Evolutionary conservation across 306 rosid genomes (phyloP).

Genomic region (Castanea mollissima): DNA sequence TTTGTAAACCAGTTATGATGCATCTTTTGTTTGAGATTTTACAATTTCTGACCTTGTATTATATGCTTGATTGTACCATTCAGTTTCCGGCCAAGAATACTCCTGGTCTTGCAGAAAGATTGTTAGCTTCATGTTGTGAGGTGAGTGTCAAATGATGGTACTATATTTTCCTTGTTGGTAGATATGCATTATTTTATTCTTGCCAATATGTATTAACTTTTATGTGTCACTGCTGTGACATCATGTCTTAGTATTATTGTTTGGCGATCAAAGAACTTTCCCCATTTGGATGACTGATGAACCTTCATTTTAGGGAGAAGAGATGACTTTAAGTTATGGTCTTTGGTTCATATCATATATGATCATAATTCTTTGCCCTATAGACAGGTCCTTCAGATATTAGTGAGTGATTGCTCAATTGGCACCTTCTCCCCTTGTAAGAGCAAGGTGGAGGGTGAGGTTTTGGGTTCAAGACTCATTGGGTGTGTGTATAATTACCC

Average conservation of each 20-base stretch:
- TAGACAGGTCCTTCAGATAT: not conserved
- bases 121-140: constrained; percentile 78
- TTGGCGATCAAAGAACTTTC: too few species aligned
- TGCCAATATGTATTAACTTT: not conserved
- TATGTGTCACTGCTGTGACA: not conserved
- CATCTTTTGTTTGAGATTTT: not conserved
- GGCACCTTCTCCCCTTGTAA: too few species aligned
- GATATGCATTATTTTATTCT: constrained; percentile 1
- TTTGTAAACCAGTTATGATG: constrained; percentile 7
- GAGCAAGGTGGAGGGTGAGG: too few species aligned
- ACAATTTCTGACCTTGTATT: constrained; percentile 15
- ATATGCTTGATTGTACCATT: constrained; percentile 33
- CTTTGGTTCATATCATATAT: not conserved
- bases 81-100: constrained; percentile 57
- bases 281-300: too few species aligned
- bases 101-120: constrained; percentile 64
- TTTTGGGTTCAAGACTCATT: too few species aligned
- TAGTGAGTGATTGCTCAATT: too few species aligned
- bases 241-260: not conserved
- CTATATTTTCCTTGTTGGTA: constrained; percentile 1
- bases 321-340: too few species aligned
- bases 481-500: too few species aligned
- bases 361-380: not conserved
- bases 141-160: constrained; percentile 39
- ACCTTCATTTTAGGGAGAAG: too few species aligned